Evolutionary conservation across 2,329 filamentous ascomycete species (phyloP).

Genomic region (Fusarium transvaalense): DNA sequence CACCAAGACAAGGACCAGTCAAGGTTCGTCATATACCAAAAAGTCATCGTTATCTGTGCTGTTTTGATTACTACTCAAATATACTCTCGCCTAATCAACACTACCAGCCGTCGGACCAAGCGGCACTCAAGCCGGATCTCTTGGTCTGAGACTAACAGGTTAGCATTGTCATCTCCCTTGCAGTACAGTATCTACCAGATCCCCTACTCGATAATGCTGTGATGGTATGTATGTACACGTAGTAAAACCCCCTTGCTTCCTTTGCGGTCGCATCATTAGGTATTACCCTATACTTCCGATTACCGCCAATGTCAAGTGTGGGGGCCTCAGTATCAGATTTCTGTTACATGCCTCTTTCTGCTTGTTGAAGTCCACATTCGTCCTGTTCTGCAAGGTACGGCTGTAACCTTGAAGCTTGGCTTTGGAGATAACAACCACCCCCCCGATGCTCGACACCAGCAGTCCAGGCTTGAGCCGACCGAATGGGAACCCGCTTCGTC

Average conservation of each 20-base stretch:
- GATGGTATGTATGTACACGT: not conserved
- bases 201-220: not conserved
- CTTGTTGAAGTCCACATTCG: not conserved
- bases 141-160: slow-evolving; percentile 13
- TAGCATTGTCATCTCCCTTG: slow-evolving; percentile 18
- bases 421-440: slow-evolving; percentile 1
- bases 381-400: slow-evolving; percentile 36
- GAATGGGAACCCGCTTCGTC: slow-evolving; percentile 13
- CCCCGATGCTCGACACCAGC: too few relatives aligned
- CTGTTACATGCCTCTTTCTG: not conserved
- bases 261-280: not conserved
- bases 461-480: slow-evolving; percentile 16
- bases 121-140: slow-evolving; percentile 15
- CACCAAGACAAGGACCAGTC: not conserved
- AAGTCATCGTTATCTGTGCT: not conserved
- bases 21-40: not conserved
- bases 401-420: slow-evolving; percentile 23
- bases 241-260: slow-evolving; percentile 28
- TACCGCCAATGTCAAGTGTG: slow-evolving; percentile 14
- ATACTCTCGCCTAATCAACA: slow-evolving; percentile 18
- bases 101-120: slow-evolving; percentile 18
- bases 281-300: slow-evolving; percentile 9
- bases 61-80: not conserved
- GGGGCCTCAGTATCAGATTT: slow-evolving; percentile 17
- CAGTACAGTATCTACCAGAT: slow-evolving; percentile 32